Evolutionary conservation across 345 rosid genomes (phyloP).

Genomic region (Hevea brasiliensis): DNA sequence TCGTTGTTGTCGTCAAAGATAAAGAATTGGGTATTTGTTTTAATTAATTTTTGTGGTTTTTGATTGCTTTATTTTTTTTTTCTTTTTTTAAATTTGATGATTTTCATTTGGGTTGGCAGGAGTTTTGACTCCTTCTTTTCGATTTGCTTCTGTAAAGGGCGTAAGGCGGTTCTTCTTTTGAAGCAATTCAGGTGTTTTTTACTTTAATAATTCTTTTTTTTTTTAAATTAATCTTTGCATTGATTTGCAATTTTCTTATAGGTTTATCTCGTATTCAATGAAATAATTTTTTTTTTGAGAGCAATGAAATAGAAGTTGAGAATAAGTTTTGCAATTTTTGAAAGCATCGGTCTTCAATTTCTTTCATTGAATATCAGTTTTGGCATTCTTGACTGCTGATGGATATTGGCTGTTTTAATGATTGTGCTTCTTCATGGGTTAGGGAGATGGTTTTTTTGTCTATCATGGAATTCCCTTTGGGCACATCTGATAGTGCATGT

Average conservation of each 20-base stretch:
- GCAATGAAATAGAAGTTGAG: too few relatives aligned
- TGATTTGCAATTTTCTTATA: neutral
- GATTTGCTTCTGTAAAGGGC: neutral
- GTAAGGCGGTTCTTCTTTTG: neutral
- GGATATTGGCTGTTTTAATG: neutral
- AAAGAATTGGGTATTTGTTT: neutral
- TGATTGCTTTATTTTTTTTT: neutral
- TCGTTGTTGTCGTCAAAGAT: neutral
- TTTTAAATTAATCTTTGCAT: neutral
- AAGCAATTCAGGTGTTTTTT: constrained; percentile 1
- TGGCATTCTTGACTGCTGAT: neutral
- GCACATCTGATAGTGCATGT: neutral
- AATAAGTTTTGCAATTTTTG: neutral
- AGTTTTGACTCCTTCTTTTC: constrained; percentile 2
- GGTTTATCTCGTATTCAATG: neutral
- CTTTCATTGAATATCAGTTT: neutral
- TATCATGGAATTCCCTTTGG: neutral
- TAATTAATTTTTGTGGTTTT: neutral
- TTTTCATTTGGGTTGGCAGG: neutral
- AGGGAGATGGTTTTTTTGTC: neutral
- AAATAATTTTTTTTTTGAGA: too few relatives aligned
- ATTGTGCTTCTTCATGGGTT: neutral
- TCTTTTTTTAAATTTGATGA: neutral
- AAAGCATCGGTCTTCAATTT: neutral
- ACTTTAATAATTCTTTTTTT: neutral